phyloP scores from a whole-genome alignment of 129 eudicot species.

The Cynara cardunculus region DNA sequence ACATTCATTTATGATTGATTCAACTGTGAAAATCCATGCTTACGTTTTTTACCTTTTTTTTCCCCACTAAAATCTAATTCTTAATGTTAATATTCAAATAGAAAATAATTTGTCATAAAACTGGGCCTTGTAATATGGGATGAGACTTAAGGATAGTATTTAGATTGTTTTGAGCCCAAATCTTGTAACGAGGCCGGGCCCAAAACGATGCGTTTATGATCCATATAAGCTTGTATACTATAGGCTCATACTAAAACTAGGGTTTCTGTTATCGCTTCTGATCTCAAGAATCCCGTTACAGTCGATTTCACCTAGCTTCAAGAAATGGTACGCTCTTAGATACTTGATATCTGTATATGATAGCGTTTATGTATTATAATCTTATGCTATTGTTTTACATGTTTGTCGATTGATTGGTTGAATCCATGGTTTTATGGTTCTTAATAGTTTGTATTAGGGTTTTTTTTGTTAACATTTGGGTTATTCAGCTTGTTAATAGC shows the following conservation, averaged over 20 bases:
- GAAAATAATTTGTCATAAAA: too few species aligned
- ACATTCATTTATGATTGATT: too few species aligned
- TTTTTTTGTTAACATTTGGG: not conserved
- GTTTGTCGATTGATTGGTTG: not conserved
- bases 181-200: not conserved
- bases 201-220: not conserved
- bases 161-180: not conserved
- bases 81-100: too few species aligned
- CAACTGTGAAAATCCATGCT: too few species aligned
- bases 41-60: too few species aligned
- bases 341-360: not conserved
- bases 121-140: not conserved
- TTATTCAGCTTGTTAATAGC: not conserved
- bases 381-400: not conserved
- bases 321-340: slow-evolving; percentile 19
- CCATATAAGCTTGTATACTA: slow-evolving; percentile 4
- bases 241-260: slow-evolving; percentile 8
- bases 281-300: slow-evolving; percentile 16
- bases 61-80: too few species aligned
- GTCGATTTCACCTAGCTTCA: slow-evolving; percentile 23
- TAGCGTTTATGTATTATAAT: not conserved
- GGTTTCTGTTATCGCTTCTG: slow-evolving; percentile 22
- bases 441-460: not conserved
- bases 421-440: not conserved
- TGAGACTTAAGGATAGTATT: not conserved